Base-by-base conservation (phyloP, 306 rosid genomes). In the Gleditsia sinensis region DNA sequence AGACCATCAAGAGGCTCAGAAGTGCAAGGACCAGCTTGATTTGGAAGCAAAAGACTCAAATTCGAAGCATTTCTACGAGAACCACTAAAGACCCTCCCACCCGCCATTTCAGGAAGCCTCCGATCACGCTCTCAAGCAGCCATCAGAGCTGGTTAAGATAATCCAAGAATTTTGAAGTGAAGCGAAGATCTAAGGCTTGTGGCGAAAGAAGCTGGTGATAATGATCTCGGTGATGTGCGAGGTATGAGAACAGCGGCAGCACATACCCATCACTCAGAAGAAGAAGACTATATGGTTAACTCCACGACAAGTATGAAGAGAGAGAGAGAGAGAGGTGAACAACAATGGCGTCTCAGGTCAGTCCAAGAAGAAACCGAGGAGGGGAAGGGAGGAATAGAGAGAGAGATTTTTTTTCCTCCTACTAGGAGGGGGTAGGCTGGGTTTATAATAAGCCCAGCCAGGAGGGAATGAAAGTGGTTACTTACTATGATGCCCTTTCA, bases 121-220 rank as follows among this genome's bases (percentile, higher is more conserved):
- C 21, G 58, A 70, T 7, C 37, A 42, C 3, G 3, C 30, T 53
- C 54, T 82, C 69, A 74, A 64, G 37, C 51, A 13, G 43, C 56
- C 79, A 76, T 79, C 28, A 66, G 46, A 63, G 75, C 57, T 28
- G 27, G 58, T 17, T 9, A 0, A 59, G 21, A 16, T 0, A 9
- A 16, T 12, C 5, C 12, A 13, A 14, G 63, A 21, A 62, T 9
- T 6, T 5, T 6, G 43, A 46, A 34, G 5, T 39, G 16, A n/a
- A 0, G 43, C 0, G 17, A 19, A 32, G 74, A 80, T 71, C 80
- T 86, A 86, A 53, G 77, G 64, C 83, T 89, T 89, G 50, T 87
- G 95, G 86, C 90, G 95, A 20, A 89, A 89, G 87, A 89, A 89
- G 84, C 95, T 89, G 86, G 95, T 89, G 87, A 85, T 87, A 48